Percentiles rank a stretch among this genome's conserved stretches.
Conservation (phyloP, 805 yeast species). For the Priceomyces haplophilus region DNA sequence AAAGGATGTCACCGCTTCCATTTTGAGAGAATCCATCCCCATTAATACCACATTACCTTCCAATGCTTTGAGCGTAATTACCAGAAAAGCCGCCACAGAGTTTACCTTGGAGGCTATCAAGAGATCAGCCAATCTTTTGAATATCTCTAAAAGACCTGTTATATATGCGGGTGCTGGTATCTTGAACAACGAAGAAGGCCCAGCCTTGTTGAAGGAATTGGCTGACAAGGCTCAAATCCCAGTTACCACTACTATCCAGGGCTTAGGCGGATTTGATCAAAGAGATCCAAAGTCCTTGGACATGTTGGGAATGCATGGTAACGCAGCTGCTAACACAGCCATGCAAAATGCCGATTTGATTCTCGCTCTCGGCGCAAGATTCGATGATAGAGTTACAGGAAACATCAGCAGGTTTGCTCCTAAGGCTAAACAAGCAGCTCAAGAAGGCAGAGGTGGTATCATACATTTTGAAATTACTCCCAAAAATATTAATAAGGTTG, state of each 20-base stretch:
- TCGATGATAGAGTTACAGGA: constrained; percentile 97
- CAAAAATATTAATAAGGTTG: constrained; percentile 96
- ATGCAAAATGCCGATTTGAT: constrained; percentile 92
- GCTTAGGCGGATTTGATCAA: constrained; percentile 92
- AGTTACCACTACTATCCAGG: constrained; percentile 94
- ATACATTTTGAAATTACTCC: constrained; percentile 95
- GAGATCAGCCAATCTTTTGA: constrained; percentile 75
- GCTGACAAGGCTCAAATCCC: constrained; percentile 91
- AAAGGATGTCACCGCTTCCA: constrained; percentile 94
- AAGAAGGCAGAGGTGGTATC: constrained; percentile 89
- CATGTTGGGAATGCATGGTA: constrained; percentile 99
- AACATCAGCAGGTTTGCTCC: constrained; percentile 88
- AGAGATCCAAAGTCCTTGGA: constrained; percentile 85
- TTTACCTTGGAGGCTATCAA: constrained; percentile 71
- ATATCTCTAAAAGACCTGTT: constrained; percentile 82
- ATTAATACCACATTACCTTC: constrained; percentile 73
- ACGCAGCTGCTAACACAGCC: constrained; percentile 91
- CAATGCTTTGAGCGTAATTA: constrained; percentile 63
- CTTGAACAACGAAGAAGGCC: constrained; percentile 75
- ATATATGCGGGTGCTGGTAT: constrained; percentile 93
- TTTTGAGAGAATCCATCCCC: constrained; percentile 85
- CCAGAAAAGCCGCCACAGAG: constrained; percentile 66
- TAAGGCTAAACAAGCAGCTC: constrained; percentile 83
- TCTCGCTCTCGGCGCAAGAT: constrained; percentile 93
- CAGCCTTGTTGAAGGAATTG: constrained; percentile 71